Conservation (phyloP, 768 basidiomycete species). For the Clathrus columnatus region DNA sequence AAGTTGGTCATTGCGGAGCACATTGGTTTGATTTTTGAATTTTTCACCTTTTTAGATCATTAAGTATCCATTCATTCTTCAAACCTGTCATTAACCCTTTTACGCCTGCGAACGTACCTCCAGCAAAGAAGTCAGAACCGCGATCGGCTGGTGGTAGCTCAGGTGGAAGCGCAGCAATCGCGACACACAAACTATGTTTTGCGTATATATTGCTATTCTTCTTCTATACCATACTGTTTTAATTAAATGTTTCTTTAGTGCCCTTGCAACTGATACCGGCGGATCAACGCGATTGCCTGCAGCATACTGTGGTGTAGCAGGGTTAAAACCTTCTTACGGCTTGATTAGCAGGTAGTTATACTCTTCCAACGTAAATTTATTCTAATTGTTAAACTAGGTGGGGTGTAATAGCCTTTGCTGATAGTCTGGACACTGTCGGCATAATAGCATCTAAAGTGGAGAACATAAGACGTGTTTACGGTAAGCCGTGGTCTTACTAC, state of each 20-base stretch:
- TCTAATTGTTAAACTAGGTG: slow-evolving; percentile 37
- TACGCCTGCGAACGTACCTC: slow-evolving; percentile 17
- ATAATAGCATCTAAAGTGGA: slow-evolving; percentile 53
- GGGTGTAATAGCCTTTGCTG: slow-evolving; percentile 90
- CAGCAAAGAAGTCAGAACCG: slow-evolving; percentile 26
- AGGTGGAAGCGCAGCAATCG: slow-evolving; percentile 91
- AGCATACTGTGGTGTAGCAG: slow-evolving; percentile 86
- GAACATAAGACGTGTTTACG: slow-evolving; percentile 47
- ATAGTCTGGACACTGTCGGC: slow-evolving; percentile 92
- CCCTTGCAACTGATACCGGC: slow-evolving; percentile 90
- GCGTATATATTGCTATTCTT: slow-evolving; percentile 46
- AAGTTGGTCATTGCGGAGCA: slow-evolving; percentile 17
- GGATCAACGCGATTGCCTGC: slow-evolving; percentile 92
- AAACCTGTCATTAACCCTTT: slow-evolving; percentile 79
- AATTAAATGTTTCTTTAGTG: slow-evolving; percentile 36
- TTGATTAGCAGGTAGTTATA: slow-evolving; percentile 68
- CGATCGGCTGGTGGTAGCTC: slow-evolving; percentile 88
- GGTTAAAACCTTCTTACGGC: slow-evolving; percentile 93
- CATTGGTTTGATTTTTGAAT: neutral
- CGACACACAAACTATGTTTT: slow-evolving; percentile 74
- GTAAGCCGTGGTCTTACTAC: slow-evolving; percentile 33
- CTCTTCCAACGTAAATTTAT: slow-evolving; percentile 6
- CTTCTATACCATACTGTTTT: neutral
- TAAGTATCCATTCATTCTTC: slow-evolving; percentile 64
- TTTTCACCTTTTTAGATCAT: slow-evolving; percentile 41